A percentile compares a stretch with the other conserved stretches of the same genome.
Conservation (phyloP, 2,329 filamentous ascomycete genomes). For the Trichoderma aggressivum region DNA sequence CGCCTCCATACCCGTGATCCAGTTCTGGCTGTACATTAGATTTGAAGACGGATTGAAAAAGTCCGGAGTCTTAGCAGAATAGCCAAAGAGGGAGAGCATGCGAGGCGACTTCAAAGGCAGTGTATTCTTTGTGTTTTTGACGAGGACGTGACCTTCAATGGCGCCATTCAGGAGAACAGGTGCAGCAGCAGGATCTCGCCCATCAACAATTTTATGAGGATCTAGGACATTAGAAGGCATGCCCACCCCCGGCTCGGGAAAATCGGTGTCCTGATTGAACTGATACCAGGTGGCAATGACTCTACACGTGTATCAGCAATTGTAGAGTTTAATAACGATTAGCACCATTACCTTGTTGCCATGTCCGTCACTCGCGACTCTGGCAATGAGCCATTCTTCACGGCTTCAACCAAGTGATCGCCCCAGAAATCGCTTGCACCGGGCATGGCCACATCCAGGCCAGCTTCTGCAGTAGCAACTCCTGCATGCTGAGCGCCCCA, state of each 20-base stretch:
- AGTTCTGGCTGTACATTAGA: constrained; percentile 32
- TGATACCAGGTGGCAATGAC: constrained; percentile 56
- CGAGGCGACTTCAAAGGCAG: constrained; percentile 52
- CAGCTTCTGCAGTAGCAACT: constrained; percentile 58
- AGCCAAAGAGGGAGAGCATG: constrained; percentile 59
- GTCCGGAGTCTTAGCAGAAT: constrained; percentile 51
- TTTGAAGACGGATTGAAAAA: constrained; percentile 38
- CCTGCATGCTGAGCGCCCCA: constrained; percentile 66
- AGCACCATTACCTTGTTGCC: constrained; percentile 41
- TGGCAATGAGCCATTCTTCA: constrained; percentile 58
- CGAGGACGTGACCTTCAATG: constrained; percentile 60
- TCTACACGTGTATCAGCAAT: constrained; percentile 22
- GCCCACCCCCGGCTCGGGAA: constrained; percentile 47
- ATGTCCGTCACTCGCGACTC: constrained; percentile 58
- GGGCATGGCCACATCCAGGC: constrained; percentile 72
- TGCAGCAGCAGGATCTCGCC: constrained; percentile 44
- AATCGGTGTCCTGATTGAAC: constrained; percentile 48
- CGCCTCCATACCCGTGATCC: constrained; percentile 38
- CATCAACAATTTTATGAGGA: constrained; percentile 54
- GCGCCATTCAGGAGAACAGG: constrained; percentile 51
- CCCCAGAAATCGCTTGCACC: constrained; percentile 40
- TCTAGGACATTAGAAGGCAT: constrained; percentile 48
- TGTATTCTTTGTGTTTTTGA: constrained; percentile 57
- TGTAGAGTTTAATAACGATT: not conserved
- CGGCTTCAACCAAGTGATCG: constrained; percentile 54